Evolutionary conservation across 2,329 filamentous ascomycete species (phyloP).

Genomic region (Sporothrix luriei): DNA sequence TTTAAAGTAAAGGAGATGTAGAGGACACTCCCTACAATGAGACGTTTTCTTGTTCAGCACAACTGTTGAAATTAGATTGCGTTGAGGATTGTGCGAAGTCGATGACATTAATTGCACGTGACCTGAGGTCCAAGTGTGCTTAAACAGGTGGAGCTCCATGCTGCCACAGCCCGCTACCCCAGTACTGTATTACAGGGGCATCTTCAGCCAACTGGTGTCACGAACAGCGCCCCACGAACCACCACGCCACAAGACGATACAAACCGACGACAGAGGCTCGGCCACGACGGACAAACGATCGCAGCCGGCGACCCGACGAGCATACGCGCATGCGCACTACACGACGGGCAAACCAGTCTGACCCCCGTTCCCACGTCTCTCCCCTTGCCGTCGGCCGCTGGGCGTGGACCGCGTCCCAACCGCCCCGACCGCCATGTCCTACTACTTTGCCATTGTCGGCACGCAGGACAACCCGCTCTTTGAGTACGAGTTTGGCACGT

Average conservation of each 20-base stretch:
- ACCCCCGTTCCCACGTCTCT: not conserved
- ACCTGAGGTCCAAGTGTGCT: not conserved
- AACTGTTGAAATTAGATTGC: not conserved
- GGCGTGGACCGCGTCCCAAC: not conserved
- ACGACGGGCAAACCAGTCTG: not conserved
- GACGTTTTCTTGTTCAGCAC: not conserved
- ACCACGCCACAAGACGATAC: not conserved
- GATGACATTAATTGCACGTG: not conserved
- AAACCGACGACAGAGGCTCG: not conserved
- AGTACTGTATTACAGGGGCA: slow-evolving; percentile 20
- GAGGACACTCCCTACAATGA: no score
- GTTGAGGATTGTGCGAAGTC: not conserved
- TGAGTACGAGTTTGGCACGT: slow-evolving; percentile 95
- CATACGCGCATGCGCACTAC: not conserved
- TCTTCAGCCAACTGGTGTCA: not conserved
- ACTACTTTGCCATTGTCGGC: slow-evolving; percentile 97
- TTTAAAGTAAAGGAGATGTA: no score
- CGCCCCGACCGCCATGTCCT: slow-evolving; percentile 69
- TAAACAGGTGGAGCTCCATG: not conserved
- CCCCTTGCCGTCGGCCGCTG: not conserved
- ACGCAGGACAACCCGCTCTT: slow-evolving; percentile 95
- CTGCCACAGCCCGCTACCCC: not conserved
- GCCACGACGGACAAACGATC: not conserved
- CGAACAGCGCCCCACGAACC: not conserved
- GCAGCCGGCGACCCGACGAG: not conserved